These are phyloP conservation scores for Lizanozyma gosingica DNA, from an alignment of 1,139 yeast species.

Conservation along the genomic window DNA sequence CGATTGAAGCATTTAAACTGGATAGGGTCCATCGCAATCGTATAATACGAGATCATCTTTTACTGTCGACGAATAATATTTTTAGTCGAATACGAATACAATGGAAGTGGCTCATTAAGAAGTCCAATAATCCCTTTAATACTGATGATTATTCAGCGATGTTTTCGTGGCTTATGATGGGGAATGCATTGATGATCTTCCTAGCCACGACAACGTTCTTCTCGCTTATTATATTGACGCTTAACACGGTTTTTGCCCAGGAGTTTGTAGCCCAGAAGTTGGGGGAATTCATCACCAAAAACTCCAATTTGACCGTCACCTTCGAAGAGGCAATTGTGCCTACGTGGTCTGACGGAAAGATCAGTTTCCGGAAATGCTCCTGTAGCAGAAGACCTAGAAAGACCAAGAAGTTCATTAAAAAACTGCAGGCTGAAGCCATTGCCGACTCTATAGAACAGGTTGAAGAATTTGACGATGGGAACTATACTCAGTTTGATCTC, in stretches of 20 bases:
- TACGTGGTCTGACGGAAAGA: constrained; percentile 85
- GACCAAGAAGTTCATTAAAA: constrained; percentile 47
- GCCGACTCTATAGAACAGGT: constrained; percentile 32
- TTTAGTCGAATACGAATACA: constrained; percentile 25
- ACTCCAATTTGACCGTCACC: constrained; percentile 77
- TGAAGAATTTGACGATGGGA: constrained; percentile 66
- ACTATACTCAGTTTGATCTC: constrained; percentile 89
- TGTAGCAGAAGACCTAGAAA: constrained; percentile 75
- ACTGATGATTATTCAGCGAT: constrained; percentile 86
- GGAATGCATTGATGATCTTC: constrained; percentile 69
- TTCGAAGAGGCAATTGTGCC: constrained; percentile 95
- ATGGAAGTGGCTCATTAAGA: constrained; percentile 32
- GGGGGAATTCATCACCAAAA: constrained; percentile 77
- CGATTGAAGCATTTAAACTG: constrained; percentile 4
- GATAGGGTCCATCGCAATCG: neutral
- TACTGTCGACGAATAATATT: constrained; percentile 17
- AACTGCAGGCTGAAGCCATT: constrained; percentile 64
- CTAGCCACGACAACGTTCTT: constrained; percentile 87
- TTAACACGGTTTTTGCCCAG: constrained; percentile 85
- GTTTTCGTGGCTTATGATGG: constrained; percentile 84
- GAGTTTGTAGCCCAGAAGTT: constrained; percentile 75
- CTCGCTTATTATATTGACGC: constrained; percentile 65
- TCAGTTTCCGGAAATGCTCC: constrained; percentile 75
- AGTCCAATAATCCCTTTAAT: constrained; percentile 57
- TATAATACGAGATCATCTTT: neutral